These are phyloP conservation scores for Speleostelium caveatum DNA, from an alignment of 78 protist species.

Conservation along the genomic window DNA sequence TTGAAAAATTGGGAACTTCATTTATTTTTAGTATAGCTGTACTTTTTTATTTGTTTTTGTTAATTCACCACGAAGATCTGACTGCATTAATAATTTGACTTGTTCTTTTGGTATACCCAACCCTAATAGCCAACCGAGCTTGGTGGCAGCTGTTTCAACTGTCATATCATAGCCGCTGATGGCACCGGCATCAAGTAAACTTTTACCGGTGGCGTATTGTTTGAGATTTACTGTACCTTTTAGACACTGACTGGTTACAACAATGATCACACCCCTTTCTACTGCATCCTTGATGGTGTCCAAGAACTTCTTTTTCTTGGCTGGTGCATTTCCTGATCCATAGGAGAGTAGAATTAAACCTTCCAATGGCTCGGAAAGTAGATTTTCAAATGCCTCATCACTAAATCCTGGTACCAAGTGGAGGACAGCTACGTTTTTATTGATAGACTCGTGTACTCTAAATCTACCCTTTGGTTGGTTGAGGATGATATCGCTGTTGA, in stretches of 20 bases:
- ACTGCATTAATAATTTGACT: slow-evolving; percentile 60
- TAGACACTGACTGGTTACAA: slow-evolving; percentile 76
- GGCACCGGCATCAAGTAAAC: slow-evolving; percentile 70
- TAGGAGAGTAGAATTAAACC: slow-evolving; percentile 58
- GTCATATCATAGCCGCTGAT: slow-evolving; percentile 94
- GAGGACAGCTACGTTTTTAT: slow-evolving; percentile 73
- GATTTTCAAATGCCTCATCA: slow-evolving; percentile 25
- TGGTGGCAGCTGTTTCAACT: slow-evolving; percentile 90
- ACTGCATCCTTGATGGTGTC: slow-evolving; percentile 13
- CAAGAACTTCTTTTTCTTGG: slow-evolving; percentile 50
- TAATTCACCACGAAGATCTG: slow-evolving; percentile 69
- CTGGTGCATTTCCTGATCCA: slow-evolving; percentile 87
- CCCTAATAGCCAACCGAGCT: slow-evolving; percentile 86
- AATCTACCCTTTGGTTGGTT: slow-evolving; percentile 74
- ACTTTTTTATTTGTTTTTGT: slow-evolving; percentile 12
- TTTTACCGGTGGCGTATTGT: slow-evolving; percentile 74
- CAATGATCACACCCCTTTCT: slow-evolving; percentile 74
- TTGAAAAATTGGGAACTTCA: no score
- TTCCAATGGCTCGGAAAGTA: slow-evolving; percentile 31
- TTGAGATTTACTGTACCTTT: slow-evolving; percentile 75
- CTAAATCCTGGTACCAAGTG: slow-evolving; percentile 71
- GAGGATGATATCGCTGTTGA: slow-evolving; percentile 47
- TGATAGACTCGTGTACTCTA: slow-evolving; percentile 43
- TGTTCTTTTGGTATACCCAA: slow-evolving; percentile 44
- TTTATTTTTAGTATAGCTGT: no score